A percentile compares a stretch with the other conserved stretches of the same genome.
phyloP scores from a whole-genome alignment of 2,329 filamentous ascomycete genomes.

The Daldinia eschscholtzii region DNA sequence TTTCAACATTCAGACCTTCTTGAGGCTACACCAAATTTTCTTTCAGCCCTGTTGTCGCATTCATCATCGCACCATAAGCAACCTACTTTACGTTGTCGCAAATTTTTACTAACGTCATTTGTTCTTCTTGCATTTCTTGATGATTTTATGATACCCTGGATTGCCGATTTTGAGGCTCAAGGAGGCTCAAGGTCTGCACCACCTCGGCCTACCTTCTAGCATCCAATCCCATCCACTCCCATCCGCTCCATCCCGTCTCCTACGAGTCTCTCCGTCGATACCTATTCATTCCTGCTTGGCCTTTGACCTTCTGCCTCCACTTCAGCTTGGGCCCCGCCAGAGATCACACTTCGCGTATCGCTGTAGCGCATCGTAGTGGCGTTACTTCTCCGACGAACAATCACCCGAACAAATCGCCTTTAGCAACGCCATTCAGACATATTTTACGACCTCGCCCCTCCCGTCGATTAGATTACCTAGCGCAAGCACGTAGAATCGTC shows the following conservation, averaged over 20 bases:
- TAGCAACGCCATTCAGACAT: conserved; percentile 2
- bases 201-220: conserved; percentile 23
- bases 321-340: not conserved
- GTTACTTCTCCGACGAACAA: conserved; percentile 2
- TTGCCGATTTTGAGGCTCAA: conserved; percentile 28
- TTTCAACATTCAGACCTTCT: conserved; percentile 26
- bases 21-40: conserved; percentile 25
- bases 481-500: conserved; percentile 32
- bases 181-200: conserved; percentile 26
- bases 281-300: not conserved
- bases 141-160: conserved; percentile 36
- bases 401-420: not conserved
- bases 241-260: not conserved
- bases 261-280: not conserved
- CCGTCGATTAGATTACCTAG: not conserved
- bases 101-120: conserved; percentile 19
- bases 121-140: conserved; percentile 39
- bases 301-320: not conserved
- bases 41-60: conserved; percentile 27
- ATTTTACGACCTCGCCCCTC: not conserved
- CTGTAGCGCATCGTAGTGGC: not conserved
- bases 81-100: conserved; percentile 20
- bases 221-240: conserved; percentile 7
- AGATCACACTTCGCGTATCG: not conserved
- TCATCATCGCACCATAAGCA: conserved; percentile 20